These are phyloP conservation scores for Starmerella potacharoeniae DNA, from an alignment of 805 yeast species.

Conservation along the genomic window DNA sequence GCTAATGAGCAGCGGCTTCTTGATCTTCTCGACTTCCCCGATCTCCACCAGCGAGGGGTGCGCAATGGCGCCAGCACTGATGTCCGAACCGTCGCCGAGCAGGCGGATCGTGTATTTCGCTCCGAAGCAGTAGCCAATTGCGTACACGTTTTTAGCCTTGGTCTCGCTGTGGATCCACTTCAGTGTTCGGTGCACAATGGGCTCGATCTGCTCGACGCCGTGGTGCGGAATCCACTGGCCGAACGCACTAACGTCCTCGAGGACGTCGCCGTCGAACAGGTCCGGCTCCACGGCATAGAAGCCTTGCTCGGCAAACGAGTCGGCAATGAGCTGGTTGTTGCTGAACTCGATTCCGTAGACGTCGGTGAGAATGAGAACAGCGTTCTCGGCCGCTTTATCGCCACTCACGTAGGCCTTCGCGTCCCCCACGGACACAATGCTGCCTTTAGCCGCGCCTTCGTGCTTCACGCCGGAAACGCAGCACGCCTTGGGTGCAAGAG, in stretches of 20 bases:
- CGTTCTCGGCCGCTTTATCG: conserved; percentile 32
- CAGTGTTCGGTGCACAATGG: conserved; percentile 41
- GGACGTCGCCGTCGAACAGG: conserved; percentile 44
- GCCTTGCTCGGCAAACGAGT: conserved; percentile 44
- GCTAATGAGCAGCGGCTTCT: conserved; percentile 53
- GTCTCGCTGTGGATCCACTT: conserved; percentile 34
- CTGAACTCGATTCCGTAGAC: conserved; percentile 49
- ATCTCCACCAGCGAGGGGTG: conserved; percentile 72
- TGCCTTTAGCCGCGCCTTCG: conserved; percentile 26
- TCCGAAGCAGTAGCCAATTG: conserved; percentile 75
- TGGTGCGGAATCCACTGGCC: conserved; percentile 46
- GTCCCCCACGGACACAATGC: conserved; percentile 22
- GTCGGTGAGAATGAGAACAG: conserved; percentile 56
- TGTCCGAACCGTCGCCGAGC: conserved; percentile 28
- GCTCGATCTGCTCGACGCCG: conserved; percentile 35
- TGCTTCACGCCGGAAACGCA: conserved; percentile 27
- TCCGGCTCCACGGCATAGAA: conserved; percentile 70
- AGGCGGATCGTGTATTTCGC: conserved; percentile 55
- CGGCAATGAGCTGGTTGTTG: conserved; percentile 44
- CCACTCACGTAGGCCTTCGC: conserved; percentile 42
- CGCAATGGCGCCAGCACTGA: conserved; percentile 60
- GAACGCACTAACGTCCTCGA: conserved; percentile 17
- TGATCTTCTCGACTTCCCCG: conserved; percentile 53
- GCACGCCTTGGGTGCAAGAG: conserved; percentile 25
- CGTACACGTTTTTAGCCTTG: conserved; percentile 36